Evolutionary conservation across 805 yeast genomes (phyloP).

Genomic region (Ogataea populi-albae): DNA sequence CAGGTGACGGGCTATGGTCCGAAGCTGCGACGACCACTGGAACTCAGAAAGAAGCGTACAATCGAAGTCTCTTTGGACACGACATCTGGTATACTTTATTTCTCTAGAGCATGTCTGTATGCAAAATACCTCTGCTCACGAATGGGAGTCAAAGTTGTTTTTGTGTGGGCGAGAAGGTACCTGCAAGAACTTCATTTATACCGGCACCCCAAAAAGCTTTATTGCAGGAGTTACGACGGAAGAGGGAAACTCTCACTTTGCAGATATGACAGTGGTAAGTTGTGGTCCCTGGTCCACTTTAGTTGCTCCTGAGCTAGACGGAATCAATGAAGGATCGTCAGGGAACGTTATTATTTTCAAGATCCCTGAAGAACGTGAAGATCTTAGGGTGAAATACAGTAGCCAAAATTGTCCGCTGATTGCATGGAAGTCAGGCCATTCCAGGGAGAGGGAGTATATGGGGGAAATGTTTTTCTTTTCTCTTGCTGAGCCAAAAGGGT

Average conservation of each 20-base stretch:
- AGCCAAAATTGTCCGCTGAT: constrained; percentile 29
- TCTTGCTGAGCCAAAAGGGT: constrained; percentile 29
- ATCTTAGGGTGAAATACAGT: constrained; percentile 31
- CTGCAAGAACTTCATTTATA: constrained; percentile 18
- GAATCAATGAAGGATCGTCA: constrained; percentile 32
- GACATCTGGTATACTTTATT: constrained; percentile 31
- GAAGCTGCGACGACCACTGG: constrained; percentile 23
- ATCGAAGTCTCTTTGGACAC: too few relatives aligned
- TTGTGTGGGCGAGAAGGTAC: constrained; percentile 27
- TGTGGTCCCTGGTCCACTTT: constrained; percentile 29
- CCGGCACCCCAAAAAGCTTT: constrained; percentile 10
- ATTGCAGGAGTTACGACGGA: constrained; percentile 25
- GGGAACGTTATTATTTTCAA: constrained; percentile 34
- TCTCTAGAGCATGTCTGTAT: constrained; percentile 29
- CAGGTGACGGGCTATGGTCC: constrained; percentile 27
- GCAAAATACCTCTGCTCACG: constrained; percentile 22
- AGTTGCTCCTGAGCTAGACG: constrained; percentile 31
- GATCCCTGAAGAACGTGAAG: constrained; percentile 34
- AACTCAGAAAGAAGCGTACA: constrained; percentile 13
- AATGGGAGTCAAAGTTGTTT: constrained; percentile 34
- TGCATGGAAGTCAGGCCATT: constrained; percentile 30
- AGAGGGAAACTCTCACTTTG: constrained; percentile 21
- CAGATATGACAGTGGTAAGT: constrained; percentile 22
- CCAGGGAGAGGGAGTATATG: constrained; percentile 23
- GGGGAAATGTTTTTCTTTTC: constrained; percentile 35